These are phyloP conservation scores for Colletotrichum higginsianum DNA, from an alignment of 2,329 filamentous ascomycete species.

Conservation along the genomic window DNA sequence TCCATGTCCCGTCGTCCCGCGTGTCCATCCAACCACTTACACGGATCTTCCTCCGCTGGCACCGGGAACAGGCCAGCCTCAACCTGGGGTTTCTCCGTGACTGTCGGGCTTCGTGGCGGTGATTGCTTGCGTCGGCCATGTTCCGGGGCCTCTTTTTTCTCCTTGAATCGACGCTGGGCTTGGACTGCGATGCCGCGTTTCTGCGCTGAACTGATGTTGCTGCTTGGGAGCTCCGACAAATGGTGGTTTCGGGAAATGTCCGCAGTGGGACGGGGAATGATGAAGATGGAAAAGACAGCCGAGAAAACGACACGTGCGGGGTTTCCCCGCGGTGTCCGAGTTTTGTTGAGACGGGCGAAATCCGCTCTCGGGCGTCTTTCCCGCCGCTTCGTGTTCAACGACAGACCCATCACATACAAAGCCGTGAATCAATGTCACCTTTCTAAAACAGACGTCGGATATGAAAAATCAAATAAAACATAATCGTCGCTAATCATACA, in stretches of 20 bases:
- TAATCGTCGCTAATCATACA: background rate
- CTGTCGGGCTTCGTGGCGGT: conserved; percentile 41
- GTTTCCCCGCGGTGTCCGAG: conserved; percentile 11
- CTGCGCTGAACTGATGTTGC: conserved; percentile 29
- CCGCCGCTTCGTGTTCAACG: conserved; percentile 3
- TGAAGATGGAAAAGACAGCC: conserved; percentile 40
- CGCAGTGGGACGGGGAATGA: conserved; percentile 24
- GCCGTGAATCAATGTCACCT: background rate
- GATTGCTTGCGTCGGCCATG: conserved; percentile 30
- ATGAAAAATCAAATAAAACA: too few relatives aligned
- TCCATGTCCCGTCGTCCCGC: background rate
- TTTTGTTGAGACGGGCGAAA: conserved; percentile 31
- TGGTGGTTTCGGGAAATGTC: conserved; percentile 28
- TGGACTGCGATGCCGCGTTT: background rate
- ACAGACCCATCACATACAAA: background rate
- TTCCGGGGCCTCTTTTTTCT: background rate
- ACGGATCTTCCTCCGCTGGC: conserved; percentile 65
- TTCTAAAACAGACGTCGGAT: background rate
- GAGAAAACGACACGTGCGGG: background rate
- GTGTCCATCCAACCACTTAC: conserved; percentile 47
- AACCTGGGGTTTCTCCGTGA: conserved; percentile 48
- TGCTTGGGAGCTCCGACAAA: conserved; percentile 2
- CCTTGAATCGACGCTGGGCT: background rate
- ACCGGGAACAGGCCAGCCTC: conserved; percentile 49
- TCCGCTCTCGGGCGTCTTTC: background rate